Percentiles rank a stretch among this genome's conserved stretches.
Evolutionary conservation across 2,329 filamentous ascomycete genomes (phyloP).

Genomic region (Alternaria ventricosa): DNA sequence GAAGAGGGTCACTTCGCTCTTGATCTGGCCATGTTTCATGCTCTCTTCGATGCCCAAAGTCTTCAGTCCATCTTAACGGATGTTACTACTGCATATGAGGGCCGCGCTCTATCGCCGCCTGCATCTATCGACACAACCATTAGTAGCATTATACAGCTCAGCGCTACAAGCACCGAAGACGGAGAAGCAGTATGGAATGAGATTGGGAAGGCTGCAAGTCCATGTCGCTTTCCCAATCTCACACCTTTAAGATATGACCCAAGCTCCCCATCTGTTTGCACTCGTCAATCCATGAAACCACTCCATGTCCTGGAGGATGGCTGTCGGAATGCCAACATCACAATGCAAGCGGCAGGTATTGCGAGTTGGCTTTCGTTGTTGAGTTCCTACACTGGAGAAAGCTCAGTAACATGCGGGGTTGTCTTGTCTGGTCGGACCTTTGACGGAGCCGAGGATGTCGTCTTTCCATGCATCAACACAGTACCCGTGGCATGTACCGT

Average conservation of each 20-base stretch:
- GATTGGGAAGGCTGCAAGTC: conserved; percentile 59
- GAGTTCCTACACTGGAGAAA: conserved; percentile 77
- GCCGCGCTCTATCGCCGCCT: conserved; percentile 23
- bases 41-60: conserved; percentile 83
- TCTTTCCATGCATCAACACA: conserved; percentile 83
- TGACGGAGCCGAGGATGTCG: conserved; percentile 63
- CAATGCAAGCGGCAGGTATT: conserved; percentile 77
- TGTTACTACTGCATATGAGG: conserved; percentile 55
- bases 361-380: conserved; percentile 80
- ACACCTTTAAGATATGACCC: conserved; percentile 63
- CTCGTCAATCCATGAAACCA: conserved; percentile 49
- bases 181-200: conserved; percentile 68
- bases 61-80: conserved; percentile 69
- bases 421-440: conserved; percentile 77
- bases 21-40: conserved; percentile 73
- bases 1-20: conserved; percentile 34
- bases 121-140: conserved; percentile 54
- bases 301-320: conserved; percentile 60
- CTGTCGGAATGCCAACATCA: conserved; percentile 67
- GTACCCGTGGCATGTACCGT: conserved; percentile 73
- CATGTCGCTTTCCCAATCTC: conserved; percentile 78
- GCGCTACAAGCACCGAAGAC: conserved; percentile 35
- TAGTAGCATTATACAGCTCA: conserved; percentile 53
- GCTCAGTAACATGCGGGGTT: conserved; percentile 76
- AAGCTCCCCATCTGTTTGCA: conserved; percentile 45